Conservation (phyloP, 176 grass and related monocot genomes). For the Triticum turgidum region DNA sequence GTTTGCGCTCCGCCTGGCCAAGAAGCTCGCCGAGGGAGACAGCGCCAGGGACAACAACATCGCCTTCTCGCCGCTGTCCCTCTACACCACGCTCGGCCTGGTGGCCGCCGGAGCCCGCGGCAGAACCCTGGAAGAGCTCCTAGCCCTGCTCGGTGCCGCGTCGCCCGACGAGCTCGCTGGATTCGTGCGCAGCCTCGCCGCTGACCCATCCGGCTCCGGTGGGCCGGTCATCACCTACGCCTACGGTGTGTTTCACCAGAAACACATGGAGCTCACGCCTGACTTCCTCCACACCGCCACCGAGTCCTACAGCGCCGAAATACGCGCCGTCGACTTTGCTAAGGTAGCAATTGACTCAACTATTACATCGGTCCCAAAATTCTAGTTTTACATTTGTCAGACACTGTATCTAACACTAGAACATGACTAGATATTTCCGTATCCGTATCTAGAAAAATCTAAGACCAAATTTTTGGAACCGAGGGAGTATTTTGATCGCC, state of each 20-base stretch:
- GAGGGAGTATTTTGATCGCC: too few species aligned
- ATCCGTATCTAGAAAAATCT: too few species aligned
- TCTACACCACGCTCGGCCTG: slow-evolving; percentile 14
- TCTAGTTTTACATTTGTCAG: too few species aligned
- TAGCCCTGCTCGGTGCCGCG: slow-evolving; percentile 13
- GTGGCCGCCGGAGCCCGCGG: not conserved
- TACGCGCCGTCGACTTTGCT: slow-evolving; percentile 29
- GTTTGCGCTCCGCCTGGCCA: too few species aligned
- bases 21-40: too few species aligned
- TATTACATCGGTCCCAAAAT: too few species aligned
- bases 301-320: not conserved
- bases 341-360: too few species aligned
- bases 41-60: slow-evolving; percentile 34
- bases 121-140: not conserved
- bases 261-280: not conserved
- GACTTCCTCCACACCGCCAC: not conserved
- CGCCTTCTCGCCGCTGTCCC: slow-evolving; percentile 41
- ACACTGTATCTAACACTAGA: too few species aligned
- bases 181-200: not conserved
- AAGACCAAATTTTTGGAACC: too few species aligned
- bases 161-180: not conserved
- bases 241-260: slow-evolving; percentile 22
- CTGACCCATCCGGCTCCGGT: not conserved
- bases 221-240: slow-evolving; percentile 18
- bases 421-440: too few species aligned